A percentile compares a stretch with the other conserved stretches of the same genome.
phyloP scores from a whole-genome alignment of 2,329 filamentous ascomycete species.

The Fusarium sp. region DNA sequence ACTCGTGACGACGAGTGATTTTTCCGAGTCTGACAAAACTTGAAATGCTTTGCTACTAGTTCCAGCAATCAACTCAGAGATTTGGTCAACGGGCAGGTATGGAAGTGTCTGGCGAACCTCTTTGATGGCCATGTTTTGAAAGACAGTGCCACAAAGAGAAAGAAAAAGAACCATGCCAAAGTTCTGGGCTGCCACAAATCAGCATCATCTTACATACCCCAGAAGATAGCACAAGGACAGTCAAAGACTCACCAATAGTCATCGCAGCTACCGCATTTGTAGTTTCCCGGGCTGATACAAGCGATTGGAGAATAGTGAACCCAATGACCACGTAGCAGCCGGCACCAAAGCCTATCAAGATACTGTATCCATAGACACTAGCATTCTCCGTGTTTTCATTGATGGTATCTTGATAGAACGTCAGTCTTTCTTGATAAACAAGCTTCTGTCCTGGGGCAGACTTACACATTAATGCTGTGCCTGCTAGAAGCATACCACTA shows the following conservation, averaged over 20 bases:
- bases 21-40: neutral
- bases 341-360: neutral
- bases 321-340: constrained; percentile 9
- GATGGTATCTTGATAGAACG: neutral
- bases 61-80: neutral
- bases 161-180: constrained; percentile 15
- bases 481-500: neutral
- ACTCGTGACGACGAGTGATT: neutral
- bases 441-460: no score
- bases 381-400: neutral
- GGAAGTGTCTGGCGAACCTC: neutral
- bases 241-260: neutral
- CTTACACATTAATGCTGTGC: constrained; percentile 6
- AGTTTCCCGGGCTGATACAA: neutral
- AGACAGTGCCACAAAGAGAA: neutral
- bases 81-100: fast-evolving
- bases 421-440: no score
- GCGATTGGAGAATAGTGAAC: constrained; percentile 4
- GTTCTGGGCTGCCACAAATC: neutral
- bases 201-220: no score
- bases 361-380: neutral
- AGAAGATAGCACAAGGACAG: no score
- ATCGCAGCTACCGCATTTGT: constrained; percentile 3
- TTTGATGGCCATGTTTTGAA: constrained; percentile 1
- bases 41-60: constrained; percentile 1